Base-by-base conservation (phyloP, 2,329 filamentous ascomycete species). In the Colletotrichum sp. region DNA sequence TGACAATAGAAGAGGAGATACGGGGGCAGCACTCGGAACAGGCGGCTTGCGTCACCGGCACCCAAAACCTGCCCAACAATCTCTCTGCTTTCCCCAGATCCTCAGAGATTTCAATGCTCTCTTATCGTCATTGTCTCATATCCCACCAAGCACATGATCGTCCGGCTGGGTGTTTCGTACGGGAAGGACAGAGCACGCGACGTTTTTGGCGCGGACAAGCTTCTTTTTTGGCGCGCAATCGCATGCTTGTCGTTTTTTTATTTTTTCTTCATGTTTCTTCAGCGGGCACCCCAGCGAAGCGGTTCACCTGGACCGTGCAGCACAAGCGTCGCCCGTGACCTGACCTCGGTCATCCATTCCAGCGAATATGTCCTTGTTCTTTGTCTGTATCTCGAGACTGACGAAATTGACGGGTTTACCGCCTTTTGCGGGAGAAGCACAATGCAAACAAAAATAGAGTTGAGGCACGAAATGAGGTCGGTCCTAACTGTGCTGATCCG, bases 271-370 rank as follows among this genome's bases (percentile, higher is more conserved):
- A 39, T 28, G 26, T 18, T 68, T 60, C 66, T 68, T 39, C 66
- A 68, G 66, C 52, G 24, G 48, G 28, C 66, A 30, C 52, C 1
- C 28, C 57, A 52, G n/a, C 43, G 43, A 13, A 13, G 43, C 43
- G 1, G 4, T 68, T 32, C 59, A 15, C 59, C 30, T 61, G 67
- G 43, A n/a, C 67, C 57, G 34, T 61, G 67, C 67, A 63, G 67
- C 57, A 15, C 57, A 61, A 63, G 57, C 34, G 67, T 32, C 57
- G 57, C 67, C n/a, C 57, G 48, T 63, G 67, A 70, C 67, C 55
- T 28, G 1, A 13, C 43, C 43, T 52, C 43, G 43, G 43, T 10
- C 64, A 59, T 15, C 52, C 52, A 59, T 18, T 28, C 21, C 52
- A 24, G 24, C 52, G 52, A 16, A 15, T 16, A 8, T n/a, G 9